phyloP scores from a whole-genome alignment of 2,329 filamentous ascomycete genomes.

The Fusarium vanettenii region DNA sequence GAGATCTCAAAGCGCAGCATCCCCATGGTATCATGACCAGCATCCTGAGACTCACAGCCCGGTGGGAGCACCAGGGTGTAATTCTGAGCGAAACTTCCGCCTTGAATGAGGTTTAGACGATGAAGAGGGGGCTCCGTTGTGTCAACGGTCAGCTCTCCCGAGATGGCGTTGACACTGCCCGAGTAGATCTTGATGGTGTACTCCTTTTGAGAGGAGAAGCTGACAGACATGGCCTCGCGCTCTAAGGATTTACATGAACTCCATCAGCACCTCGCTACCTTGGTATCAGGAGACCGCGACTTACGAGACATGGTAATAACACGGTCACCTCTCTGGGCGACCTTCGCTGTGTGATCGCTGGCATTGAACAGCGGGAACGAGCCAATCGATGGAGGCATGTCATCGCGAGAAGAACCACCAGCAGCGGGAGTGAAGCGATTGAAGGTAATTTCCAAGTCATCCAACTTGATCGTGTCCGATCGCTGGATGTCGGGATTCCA shows the following conservation, averaged over 20 bases:
- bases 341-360: neutral
- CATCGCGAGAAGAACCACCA: neutral
- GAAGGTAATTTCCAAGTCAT: conserved; percentile 12
- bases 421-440: neutral
- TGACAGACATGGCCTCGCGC: conserved; percentile 10
- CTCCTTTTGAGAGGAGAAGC: neutral
- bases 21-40: neutral
- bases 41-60: neutral
- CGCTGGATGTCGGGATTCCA: neutral
- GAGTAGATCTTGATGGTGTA: conserved; percentile 5
- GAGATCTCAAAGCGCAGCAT: conserved; percentile 6
- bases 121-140: neutral
- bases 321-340: neutral
- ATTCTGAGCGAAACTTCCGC: neutral
- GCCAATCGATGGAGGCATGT: neutral
- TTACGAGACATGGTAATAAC: conserved; percentile 12
- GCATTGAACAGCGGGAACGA: neutral
- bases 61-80: neutral
- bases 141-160: neutral
- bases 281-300: neutral
- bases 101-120: neutral
- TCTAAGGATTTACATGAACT: neutral
- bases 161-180: conserved; percentile 1
- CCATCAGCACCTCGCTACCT: neutral
- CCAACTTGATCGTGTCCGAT: neutral